Evolutionary conservation across 305 asterid genomes (phyloP).

Genomic region (Rubia peregrina): DNA sequence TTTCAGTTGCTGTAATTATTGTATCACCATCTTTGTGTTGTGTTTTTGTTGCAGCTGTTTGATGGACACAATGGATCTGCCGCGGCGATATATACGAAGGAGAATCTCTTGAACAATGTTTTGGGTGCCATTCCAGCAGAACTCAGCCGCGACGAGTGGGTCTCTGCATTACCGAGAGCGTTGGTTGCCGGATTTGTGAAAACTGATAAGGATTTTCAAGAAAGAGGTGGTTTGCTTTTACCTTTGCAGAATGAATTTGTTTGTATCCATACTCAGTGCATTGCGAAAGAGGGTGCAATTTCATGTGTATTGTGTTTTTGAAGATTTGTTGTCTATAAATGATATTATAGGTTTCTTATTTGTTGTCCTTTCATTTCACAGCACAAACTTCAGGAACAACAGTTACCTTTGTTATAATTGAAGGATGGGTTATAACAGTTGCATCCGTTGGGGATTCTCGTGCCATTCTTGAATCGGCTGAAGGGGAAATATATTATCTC

Average conservation of each 20-base stretch:
- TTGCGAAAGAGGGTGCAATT: neutral
- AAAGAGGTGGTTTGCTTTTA: conserved; percentile 46
- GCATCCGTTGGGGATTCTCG: conserved; percentile 99
- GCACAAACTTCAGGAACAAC: conserved; percentile 99
- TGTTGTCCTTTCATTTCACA: conserved; percentile 28
- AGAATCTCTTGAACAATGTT: conserved; percentile 73
- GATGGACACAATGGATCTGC: conserved; percentile 99
- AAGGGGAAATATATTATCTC: conserved; percentile 72
- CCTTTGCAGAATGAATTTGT: neutral
- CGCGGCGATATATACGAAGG: conserved; percentile 89
- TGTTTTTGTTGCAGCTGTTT: conserved; percentile 53
- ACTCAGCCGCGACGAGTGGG: conserved; percentile 85
- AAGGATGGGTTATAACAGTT: conserved; percentile 89
- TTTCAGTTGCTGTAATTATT: neutral
- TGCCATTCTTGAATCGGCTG: conserved; percentile 86
- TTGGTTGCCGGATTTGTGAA: conserved; percentile 92
- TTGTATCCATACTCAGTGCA: neutral
- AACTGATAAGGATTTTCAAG: conserved; percentile 94
- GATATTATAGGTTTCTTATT: neutral
- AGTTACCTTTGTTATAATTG: conserved; percentile 86
- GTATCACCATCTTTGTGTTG: conserved; percentile 15
- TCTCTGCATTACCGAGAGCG: conserved; percentile 84
- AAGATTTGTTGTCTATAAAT: too few relatives aligned
- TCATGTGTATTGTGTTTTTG: neutral
- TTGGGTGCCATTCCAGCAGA: conserved; percentile 77